Evolutionary conservation across 805 yeast genomes (phyloP).

Genomic region (Kodamaea kaohsiungensis): DNA sequence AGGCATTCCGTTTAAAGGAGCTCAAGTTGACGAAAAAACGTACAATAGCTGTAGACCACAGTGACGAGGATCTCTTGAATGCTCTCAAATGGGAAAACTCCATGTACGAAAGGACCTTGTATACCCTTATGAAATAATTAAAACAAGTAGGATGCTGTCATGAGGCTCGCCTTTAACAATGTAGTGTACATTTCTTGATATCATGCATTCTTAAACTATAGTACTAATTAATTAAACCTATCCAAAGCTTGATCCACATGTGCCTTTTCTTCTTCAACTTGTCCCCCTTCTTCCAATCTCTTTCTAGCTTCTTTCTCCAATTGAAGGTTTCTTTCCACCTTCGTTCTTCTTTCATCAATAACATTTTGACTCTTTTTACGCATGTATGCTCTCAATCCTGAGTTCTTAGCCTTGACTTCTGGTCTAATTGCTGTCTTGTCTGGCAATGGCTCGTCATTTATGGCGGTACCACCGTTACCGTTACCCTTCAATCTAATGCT

Average conservation of each 20-base stretch:
- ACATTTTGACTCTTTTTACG: slow-evolving; percentile 85
- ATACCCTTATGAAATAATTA: not conserved
- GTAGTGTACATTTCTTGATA: no score
- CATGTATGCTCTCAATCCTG: slow-evolving; percentile 75
- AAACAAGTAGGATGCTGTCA: not conserved
- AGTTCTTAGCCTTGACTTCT: slow-evolving; percentile 74
- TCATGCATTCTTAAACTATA: not conserved
- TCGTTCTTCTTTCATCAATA: slow-evolving; percentile 78
- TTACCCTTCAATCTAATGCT: slow-evolving; percentile 58
- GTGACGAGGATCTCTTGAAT: slow-evolving; percentile 16
- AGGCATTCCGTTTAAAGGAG: not conserved
- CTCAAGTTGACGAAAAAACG: not conserved
- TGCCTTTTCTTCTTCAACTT: slow-evolving; percentile 58
- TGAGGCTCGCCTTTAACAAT: no score
- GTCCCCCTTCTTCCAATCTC: slow-evolving; percentile 44
- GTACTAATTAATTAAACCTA: slow-evolving; percentile 40
- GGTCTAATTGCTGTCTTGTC: slow-evolving; percentile 61
- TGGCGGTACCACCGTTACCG: slow-evolving; percentile 9
- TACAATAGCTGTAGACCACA: not conserved
- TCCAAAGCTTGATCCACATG: slow-evolving; percentile 49
- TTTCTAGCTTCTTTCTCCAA: slow-evolving; percentile 72
- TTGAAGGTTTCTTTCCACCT: slow-evolving; percentile 71
- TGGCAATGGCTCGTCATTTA: slow-evolving; percentile 38
- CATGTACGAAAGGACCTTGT: slow-evolving; percentile 16
- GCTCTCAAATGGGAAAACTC: slow-evolving; percentile 26